A percentile compares a stretch with the other conserved stretches of the same genome.
Conservation (phyloP, 179 eudicot genomes). For the Gypsophila paniculata region DNA sequence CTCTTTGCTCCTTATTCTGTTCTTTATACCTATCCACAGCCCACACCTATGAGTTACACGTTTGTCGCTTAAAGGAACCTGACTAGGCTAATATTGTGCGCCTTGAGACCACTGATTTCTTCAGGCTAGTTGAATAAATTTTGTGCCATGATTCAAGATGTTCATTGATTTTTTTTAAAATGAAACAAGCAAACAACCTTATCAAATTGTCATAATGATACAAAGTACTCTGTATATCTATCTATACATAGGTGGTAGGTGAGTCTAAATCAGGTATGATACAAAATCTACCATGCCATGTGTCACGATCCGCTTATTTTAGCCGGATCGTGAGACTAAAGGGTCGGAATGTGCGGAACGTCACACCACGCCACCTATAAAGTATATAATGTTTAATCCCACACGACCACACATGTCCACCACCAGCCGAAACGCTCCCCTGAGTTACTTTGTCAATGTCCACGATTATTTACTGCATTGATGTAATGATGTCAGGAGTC, state of each 20-base stretch:
- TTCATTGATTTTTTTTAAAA: background rate
- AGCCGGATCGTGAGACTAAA: too few relatives aligned
- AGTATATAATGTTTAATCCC: background rate
- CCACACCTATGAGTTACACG: background rate
- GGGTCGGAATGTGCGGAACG: too few relatives aligned
- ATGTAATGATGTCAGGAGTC: background rate
- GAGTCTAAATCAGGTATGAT: background rate
- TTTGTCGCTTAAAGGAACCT: background rate
- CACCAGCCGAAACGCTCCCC: too few relatives aligned
- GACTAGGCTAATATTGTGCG: background rate
- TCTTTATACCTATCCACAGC: background rate
- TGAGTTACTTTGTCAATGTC: too few relatives aligned
- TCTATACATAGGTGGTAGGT: too few relatives aligned
- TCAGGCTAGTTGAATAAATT: background rate
- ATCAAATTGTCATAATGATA: background rate
- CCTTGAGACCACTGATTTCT: background rate
- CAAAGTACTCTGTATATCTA: background rate
- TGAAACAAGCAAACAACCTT: background rate
- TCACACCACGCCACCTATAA: background rate
- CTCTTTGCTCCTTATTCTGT: slow-evolving; percentile 19
- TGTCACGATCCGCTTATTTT: too few relatives aligned
- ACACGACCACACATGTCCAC: too few relatives aligned
- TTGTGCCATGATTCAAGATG: background rate
- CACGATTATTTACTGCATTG: background rate
- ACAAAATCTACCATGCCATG: background rate